Conservation (phyloP, 1,284 basidiomycete species). For the Wallemia mellicola region DNA sequence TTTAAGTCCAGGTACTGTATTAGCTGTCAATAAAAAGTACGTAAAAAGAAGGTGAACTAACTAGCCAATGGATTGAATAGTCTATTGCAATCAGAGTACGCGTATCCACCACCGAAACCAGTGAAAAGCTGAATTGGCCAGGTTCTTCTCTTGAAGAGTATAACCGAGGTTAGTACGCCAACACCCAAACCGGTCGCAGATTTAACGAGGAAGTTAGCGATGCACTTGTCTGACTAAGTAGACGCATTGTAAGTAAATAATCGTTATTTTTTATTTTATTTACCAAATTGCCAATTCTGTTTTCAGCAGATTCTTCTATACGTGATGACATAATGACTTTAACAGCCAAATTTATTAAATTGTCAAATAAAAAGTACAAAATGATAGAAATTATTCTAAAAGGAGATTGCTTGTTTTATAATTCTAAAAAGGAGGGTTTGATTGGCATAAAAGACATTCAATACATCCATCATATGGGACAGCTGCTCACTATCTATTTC, state of each 20-base stretch:
- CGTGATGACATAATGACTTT: background rate
- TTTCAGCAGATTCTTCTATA: background rate
- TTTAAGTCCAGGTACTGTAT: background rate
- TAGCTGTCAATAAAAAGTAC: background rate
- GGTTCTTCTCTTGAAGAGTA: slow-evolving; percentile 17
- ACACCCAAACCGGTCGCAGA: slow-evolving; percentile 17
- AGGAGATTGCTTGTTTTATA: slow-evolving; percentile 51
- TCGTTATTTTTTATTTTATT: background rate
- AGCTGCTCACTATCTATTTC: background rate
- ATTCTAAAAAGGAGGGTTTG: slow-evolving; percentile 37
- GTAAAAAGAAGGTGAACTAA: too few relatives aligned
- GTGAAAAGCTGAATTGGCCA: slow-evolving; percentile 18
- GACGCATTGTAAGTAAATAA: background rate
- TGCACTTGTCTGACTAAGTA: background rate
- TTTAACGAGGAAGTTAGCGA: slow-evolving; percentile 18
- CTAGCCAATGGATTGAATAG: slow-evolving; percentile 9
- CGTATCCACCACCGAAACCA: slow-evolving; percentile 16
- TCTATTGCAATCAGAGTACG: slow-evolving; percentile 9
- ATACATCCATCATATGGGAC: background rate
- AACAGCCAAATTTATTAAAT: slow-evolving; percentile 39
- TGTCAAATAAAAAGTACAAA: slow-evolving; percentile 57
- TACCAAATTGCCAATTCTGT: background rate
- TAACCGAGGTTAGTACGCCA: slow-evolving; percentile 16
- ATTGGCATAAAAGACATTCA: slow-evolving; percentile 1
- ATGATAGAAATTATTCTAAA: slow-evolving; percentile 41